These are phyloP conservation scores for Apiotrichum akiyoshidainum DNA, from an alignment of 1,284 basidiomycete species.

Conservation along the genomic window DNA sequence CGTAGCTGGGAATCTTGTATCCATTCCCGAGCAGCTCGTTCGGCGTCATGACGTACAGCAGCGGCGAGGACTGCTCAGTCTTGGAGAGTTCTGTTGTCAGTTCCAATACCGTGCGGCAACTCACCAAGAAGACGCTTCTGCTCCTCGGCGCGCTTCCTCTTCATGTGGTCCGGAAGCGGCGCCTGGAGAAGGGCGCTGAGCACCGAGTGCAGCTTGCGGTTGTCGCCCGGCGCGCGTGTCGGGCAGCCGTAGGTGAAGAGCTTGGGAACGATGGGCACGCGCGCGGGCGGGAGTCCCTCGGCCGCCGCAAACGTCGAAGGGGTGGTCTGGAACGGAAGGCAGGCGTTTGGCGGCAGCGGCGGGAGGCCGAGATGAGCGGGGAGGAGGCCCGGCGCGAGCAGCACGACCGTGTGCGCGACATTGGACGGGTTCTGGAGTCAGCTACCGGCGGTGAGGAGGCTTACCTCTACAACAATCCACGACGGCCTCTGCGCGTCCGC, in stretches of 20 bases:
- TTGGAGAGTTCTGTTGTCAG: conserved; percentile 13
- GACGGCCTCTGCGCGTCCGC: conserved; percentile 74
- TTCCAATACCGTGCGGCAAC: background rate
- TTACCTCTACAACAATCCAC: conserved; percentile 78
- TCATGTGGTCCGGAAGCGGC: conserved; percentile 64
- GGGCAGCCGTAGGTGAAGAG: conserved; percentile 89
- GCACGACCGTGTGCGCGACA: conserved; percentile 70
- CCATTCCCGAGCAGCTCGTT: conserved; percentile 88
- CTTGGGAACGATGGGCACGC: conserved; percentile 69
- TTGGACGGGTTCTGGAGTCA: conserved; percentile 61
- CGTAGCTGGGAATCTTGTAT: conserved; percentile 76
- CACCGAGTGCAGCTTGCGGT: conserved; percentile 76
- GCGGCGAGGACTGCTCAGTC: conserved; percentile 49
- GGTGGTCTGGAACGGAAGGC: conserved; percentile 60
- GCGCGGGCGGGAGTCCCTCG: conserved; percentile 29
- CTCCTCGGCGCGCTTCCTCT: conserved; percentile 66
- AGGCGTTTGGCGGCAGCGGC: conserved; percentile 59
- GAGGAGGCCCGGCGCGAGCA: conserved; percentile 78
- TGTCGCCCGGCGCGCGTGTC: conserved; percentile 82
- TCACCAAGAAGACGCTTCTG: conserved; percentile 32
- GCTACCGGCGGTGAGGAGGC: conserved; percentile 18
- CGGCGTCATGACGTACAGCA: conserved; percentile 67
- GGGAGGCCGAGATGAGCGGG: conserved; percentile 63
- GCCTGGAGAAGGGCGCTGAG: conserved; percentile 73
- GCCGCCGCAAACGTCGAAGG: conserved; percentile 38